A percentile compares a stretch with the other conserved stretches of the same genome.
These are phyloP conservation scores for Bruguiera parviflora DNA, from an alignment of 345 rosid genomes.

Conservation along the genomic window DNA sequence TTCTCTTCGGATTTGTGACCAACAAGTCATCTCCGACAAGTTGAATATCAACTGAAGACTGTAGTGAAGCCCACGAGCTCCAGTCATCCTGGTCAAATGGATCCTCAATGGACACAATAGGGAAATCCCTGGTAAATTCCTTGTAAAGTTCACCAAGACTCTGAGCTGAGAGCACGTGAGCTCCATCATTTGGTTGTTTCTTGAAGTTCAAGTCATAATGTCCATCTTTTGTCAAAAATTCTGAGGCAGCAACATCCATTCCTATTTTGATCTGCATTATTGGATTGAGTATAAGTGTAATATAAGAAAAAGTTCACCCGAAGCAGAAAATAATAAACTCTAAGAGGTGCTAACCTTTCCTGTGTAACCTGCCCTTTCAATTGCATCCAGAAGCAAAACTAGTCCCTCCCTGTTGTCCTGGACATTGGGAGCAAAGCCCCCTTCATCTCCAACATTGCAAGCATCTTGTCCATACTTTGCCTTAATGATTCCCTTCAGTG, in stretches of 20 bases:
- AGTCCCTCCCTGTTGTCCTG: conserved; percentile 98
- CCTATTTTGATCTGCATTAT: conserved; percentile 84
- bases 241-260: conserved; percentile 99
- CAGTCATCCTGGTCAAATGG: conserved; percentile 99
- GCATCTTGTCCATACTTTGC: conserved; percentile 95
- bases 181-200: conserved; percentile 93
- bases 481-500: conserved; percentile 79
- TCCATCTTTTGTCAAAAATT: conserved; percentile 79
- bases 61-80: conserved; percentile 88
- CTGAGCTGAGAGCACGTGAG: conserved; percentile 70
- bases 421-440: conserved; percentile 97
- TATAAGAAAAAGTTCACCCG: neutral
- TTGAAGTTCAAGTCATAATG: conserved; percentile 90
- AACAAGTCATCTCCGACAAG: conserved; percentile 92
- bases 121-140: conserved; percentile 84
- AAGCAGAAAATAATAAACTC: conserved; percentile 5
- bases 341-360: conserved; percentile 55
- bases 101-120: conserved; percentile 90
- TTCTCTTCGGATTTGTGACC: conserved; percentile 95
- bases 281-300: conserved; percentile 7
- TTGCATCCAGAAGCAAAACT: conserved; percentile 91
- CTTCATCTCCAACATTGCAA: conserved; percentile 99
- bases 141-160: conserved; percentile 77
- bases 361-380: conserved; percentile 91
- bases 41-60: conserved; percentile 85